phyloP scores from a whole-genome alignment of 2,329 filamentous ascomycete genomes.

The Penicillium decumbens region DNA sequence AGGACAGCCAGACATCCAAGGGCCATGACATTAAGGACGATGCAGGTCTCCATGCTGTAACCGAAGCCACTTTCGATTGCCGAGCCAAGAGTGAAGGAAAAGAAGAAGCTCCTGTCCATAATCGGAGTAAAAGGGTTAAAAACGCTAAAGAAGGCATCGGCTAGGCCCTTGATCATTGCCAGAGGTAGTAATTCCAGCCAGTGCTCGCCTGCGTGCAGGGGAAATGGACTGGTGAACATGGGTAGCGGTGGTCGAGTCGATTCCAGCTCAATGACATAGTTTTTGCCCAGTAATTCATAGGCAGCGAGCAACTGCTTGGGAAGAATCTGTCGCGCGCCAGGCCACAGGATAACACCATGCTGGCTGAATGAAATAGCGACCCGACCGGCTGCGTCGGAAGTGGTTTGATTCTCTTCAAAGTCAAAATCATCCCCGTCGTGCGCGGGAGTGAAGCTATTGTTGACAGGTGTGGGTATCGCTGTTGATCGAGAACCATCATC shows the following conservation, averaged over 20 bases:
- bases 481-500: conserved; percentile 7
- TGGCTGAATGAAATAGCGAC: conserved; percentile 49
- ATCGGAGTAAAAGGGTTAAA: conserved; percentile 53
- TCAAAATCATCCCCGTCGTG: conserved; percentile 28
- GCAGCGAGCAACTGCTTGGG: conserved; percentile 40
- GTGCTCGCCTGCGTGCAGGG: conserved; percentile 31
- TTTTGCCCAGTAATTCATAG: conserved; percentile 40
- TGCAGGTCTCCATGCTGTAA: conserved; percentile 50
- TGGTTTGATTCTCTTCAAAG: conserved; percentile 26
- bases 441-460: conserved; percentile 28
- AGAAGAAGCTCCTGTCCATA: conserved; percentile 51
- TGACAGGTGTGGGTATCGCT: conserved; percentile 11
- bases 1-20: conserved; percentile 50
- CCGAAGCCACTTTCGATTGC: conserved; percentile 51
- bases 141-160: conserved; percentile 52
- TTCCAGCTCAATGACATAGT: conserved; percentile 50
- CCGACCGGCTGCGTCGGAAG: conserved; percentile 31
- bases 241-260: conserved; percentile 45
- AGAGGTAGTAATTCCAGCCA: conserved; percentile 49
- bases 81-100: conserved; percentile 47
- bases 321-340: conserved; percentile 44
- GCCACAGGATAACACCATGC: conserved; percentile 49
- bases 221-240: conserved; percentile 37
- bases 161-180: conserved; percentile 49
- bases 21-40: conserved; percentile 50